Percentiles rank a stretch among this genome's conserved stretches.
Conservation (phyloP, 208 protist genomes). For the Jaenimonas drosophilae region DNA sequence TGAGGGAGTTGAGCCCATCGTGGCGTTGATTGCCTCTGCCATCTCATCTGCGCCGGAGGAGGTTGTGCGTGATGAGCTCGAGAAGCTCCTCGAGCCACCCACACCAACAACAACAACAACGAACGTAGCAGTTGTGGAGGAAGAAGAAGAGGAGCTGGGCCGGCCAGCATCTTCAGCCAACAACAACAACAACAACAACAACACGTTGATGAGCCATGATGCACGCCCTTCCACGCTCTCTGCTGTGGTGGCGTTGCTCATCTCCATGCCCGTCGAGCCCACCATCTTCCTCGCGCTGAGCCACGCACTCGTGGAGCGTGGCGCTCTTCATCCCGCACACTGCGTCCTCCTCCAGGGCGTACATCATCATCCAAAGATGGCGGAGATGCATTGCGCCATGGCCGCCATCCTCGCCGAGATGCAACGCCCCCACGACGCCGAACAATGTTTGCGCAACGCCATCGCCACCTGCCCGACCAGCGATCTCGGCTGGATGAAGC, state of each 20-base stretch:
- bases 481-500: slow-evolving; percentile 19
- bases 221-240: no score
- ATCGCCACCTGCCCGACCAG: no score
- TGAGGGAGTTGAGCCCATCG: no score
- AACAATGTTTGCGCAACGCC: no score
- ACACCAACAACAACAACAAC: neutral
- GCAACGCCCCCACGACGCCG: neutral
- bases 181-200: no score
- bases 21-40: neutral
- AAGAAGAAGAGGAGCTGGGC: neutral
- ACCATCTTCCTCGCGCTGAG: slow-evolving; percentile 7
- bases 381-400: neutral
- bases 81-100: no score
- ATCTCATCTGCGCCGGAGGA: neutral
- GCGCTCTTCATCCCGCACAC: slow-evolving; percentile 6
- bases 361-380: no score
- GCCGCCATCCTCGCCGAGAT: neutral
- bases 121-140: neutral
- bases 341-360: neutral
- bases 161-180: no score
- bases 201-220: no score
- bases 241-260: slow-evolving; percentile 19
- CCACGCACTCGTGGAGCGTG: no score
- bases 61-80: no score
- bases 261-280: slow-evolving; percentile 4